Conservation (phyloP, 345 rosid genomes). For the Gossypium anomalum region DNA sequence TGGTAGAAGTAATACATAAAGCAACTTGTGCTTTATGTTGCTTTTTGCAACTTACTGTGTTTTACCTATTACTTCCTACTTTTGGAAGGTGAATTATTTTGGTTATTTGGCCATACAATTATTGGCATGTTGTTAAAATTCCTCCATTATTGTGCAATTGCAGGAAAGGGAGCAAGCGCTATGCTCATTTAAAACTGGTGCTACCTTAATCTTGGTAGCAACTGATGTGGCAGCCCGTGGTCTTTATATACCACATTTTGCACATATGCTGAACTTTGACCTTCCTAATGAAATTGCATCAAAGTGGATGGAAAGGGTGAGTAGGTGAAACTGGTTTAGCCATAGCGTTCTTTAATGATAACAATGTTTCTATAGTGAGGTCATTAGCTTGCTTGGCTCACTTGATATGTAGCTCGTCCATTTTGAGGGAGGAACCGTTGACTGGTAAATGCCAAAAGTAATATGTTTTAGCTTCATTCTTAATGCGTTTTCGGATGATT, state of each 20-base stretch:
- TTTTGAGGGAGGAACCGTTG: no score
- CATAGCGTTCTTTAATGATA: slow-evolving; percentile 88
- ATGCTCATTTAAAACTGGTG: slow-evolving; percentile 74
- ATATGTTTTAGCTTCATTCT: no score
- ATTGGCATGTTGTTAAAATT: background rate
- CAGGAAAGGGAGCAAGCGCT: slow-evolving; percentile 47
- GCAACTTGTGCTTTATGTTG: background rate
- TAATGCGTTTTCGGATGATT: no score
- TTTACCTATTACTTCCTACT: background rate
- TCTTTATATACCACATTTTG: slow-evolving; percentile 85
- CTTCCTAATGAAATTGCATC: slow-evolving; percentile 94
- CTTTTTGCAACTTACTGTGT: background rate
- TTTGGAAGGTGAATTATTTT: background rate
- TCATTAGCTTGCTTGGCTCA: slow-evolving; percentile 19
- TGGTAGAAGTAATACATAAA: background rate
- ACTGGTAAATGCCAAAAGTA: no score
- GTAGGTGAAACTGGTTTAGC: slow-evolving; percentile 90
- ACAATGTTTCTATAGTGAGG: slow-evolving; percentile 64
- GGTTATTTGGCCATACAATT: background rate
- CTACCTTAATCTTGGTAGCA: slow-evolving; percentile 84
- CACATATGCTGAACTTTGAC: slow-evolving; percentile 93
- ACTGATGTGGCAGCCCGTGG: slow-evolving; percentile 91
- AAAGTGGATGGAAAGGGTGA: slow-evolving; percentile 90
- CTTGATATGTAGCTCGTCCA: no score
- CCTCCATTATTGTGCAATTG: slow-evolving; percentile 6